These are phyloP conservation scores for Sphaceloma murrayae DNA, from an alignment of 2,329 filamentous ascomycete species.

Conservation along the genomic window DNA sequence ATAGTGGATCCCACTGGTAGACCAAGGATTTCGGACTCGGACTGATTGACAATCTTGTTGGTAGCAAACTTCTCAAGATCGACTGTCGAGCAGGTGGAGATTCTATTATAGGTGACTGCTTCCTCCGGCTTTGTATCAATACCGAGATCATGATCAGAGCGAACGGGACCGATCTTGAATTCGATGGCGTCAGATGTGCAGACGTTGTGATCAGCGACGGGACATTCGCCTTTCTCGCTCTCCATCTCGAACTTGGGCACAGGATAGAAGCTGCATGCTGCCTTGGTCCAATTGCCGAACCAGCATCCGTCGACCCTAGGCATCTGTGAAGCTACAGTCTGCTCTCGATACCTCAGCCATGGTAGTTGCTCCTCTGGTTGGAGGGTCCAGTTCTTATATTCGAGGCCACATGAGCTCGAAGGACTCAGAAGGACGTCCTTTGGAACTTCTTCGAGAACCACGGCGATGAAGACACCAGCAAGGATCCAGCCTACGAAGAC, in stretches of 20 bases:
- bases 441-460: conserved; percentile 4
- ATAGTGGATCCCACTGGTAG: not conserved
- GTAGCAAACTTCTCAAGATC: not conserved
- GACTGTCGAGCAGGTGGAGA: conserved; percentile 4
- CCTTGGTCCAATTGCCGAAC: conserved; percentile 2
- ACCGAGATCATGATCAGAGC: conserved; percentile 12
- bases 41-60: not conserved
- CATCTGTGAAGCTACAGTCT: not conserved
- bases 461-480: conserved; percentile 7
- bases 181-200: conserved; percentile 2
- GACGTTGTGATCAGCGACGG: not conserved
- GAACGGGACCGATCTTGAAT: conserved; percentile 8
- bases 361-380: conserved; percentile 6
- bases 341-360: conserved; percentile 6
- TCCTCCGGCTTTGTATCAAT: conserved; percentile 10
- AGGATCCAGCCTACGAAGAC: conserved; percentile 8
- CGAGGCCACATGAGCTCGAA: not conserved
- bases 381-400: conserved; percentile 9
- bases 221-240: conserved; percentile 3
- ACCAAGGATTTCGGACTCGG: not conserved
- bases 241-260: conserved; percentile 5
- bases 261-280: conserved; percentile 13
- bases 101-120: conserved; percentile 3
- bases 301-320: conserved; percentile 9
- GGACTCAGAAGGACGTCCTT: conserved; percentile 9